These are phyloP conservation scores for Cercophora sp. DNA, from an alignment of 495 filamentous ascomycete genomes.

Conservation along the genomic window DNA sequence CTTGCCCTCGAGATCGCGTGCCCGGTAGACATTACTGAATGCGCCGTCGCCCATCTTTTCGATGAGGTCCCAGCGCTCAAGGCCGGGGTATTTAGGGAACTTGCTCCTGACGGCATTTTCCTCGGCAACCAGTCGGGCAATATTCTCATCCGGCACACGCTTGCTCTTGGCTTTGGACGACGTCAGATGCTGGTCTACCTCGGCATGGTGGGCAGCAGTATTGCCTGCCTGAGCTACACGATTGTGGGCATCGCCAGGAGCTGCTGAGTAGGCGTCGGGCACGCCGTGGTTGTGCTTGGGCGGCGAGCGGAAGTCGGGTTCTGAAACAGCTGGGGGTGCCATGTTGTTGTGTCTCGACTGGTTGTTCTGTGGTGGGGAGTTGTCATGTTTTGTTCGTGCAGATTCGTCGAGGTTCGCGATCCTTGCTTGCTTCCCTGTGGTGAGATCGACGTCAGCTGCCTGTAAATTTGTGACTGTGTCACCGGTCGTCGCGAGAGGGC, in stretches of 20 bases:
- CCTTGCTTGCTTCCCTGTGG: conserved; percentile 76
- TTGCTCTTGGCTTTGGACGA: conserved; percentile 39
- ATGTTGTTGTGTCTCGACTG: conserved; percentile 33
- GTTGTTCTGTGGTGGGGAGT: conserved; percentile 51
- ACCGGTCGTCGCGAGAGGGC: background rate
- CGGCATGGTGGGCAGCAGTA: conserved; percentile 51
- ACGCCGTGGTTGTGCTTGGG: conserved; percentile 9
- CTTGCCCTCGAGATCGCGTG: conserved; percentile 64
- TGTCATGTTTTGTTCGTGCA: conserved; percentile 45
- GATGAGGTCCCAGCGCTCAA: conserved; percentile 83
- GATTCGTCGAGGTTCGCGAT: conserved; percentile 56
- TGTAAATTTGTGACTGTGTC: background rate
- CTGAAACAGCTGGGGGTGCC: conserved; percentile 17
- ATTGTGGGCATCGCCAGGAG: conserved; percentile 56
- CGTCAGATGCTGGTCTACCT: conserved; percentile 31
- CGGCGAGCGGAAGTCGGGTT: conserved; percentile 20
- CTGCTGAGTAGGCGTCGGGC: conserved; percentile 53
- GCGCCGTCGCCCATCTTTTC: conserved; percentile 99
- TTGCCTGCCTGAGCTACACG: conserved; percentile 61
- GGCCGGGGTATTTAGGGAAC: conserved; percentile 84
- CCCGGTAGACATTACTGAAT: conserved; percentile 97
- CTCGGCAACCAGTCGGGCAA: conserved; percentile 84
- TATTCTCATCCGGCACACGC: conserved; percentile 59
- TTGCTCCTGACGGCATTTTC: conserved; percentile 80
- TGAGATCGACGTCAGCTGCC: conserved; percentile 28